Conservation (phyloP, 768 basidiomycete species). For the Galerina sulciceps region DNA sequence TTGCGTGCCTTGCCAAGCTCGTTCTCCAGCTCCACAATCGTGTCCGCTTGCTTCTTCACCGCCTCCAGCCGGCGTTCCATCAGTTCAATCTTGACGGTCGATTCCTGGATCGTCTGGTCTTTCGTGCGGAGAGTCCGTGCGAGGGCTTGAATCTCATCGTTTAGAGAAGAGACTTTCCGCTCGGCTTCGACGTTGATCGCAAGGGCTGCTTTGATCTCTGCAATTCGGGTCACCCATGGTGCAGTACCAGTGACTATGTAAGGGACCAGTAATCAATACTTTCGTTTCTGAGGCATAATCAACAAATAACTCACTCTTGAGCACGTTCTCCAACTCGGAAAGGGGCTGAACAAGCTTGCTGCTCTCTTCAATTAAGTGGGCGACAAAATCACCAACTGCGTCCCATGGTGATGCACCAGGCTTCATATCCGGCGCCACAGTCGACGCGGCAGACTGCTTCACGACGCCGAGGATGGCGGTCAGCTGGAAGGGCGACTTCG, state of each 20-base stretch:
- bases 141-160: slow-evolving; percentile 89
- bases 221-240: slow-evolving; percentile 86
- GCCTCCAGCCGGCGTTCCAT: slow-evolving; percentile 94
- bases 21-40: slow-evolving; percentile 77
- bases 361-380: slow-evolving; percentile 72
- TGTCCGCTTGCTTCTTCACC: slow-evolving; percentile 88
- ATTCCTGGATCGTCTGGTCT: slow-evolving; percentile 90
- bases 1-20: slow-evolving; percentile 83
- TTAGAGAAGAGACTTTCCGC: slow-evolving; percentile 80
- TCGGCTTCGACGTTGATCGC: slow-evolving; percentile 94
- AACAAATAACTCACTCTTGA: slow-evolving; percentile 63
- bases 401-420: slow-evolving; percentile 78
- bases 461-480: slow-evolving; percentile 71
- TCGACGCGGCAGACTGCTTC: slow-evolving; percentile 73
- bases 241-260: slow-evolving; percentile 68
- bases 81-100: slow-evolving; percentile 89
- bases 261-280: not conserved
- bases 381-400: slow-evolving; percentile 70
- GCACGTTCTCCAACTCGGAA: slow-evolving; percentile 75
- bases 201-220: slow-evolving; percentile 80
- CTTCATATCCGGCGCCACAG: slow-evolving; percentile 68
- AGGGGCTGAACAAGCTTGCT: slow-evolving; percentile 71
- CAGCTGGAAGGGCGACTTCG: slow-evolving; percentile 81
- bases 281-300: not conserved
- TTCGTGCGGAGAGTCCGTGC: slow-evolving; percentile 83